These are phyloP conservation scores for Novakomyces olei DNA, from an alignment of 805 yeast genomes.

Conservation along the genomic window DNA sequence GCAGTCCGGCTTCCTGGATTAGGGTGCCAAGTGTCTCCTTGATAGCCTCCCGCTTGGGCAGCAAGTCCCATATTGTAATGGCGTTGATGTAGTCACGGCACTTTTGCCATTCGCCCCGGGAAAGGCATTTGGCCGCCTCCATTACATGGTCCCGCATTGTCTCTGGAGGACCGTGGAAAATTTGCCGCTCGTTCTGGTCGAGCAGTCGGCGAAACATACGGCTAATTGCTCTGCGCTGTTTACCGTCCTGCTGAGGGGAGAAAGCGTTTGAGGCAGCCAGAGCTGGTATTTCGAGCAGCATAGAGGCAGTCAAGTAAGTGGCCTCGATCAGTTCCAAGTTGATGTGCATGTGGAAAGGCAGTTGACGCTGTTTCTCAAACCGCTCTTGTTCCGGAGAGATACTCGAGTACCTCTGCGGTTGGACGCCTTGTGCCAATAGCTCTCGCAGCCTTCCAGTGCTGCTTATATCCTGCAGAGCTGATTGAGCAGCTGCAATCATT, in stretches of 20 bases:
- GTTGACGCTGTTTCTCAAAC: constrained; percentile 54
- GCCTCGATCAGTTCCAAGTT: constrained; percentile 86
- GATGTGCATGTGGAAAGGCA: constrained; percentile 97
- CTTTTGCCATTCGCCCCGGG: constrained; percentile 71
- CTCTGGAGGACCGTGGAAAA: constrained; percentile 94
- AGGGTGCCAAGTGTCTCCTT: constrained; percentile 52
- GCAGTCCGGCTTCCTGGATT: constrained; percentile 72
- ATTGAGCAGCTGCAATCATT: constrained; percentile 64
- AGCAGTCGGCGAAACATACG: constrained; percentile 79
- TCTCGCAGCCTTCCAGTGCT: constrained; percentile 73
- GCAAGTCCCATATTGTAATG: constrained; percentile 68
- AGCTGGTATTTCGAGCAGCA: constrained; percentile 78
- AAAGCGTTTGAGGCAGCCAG: constrained; percentile 46
- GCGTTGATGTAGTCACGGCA: constrained; percentile 50
- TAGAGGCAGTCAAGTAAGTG: constrained; percentile 72
- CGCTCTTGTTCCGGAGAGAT: constrained; percentile 20
- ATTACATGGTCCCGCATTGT: constrained; percentile 81
- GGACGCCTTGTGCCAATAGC: constrained; percentile 76
- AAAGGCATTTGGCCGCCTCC: constrained; percentile 75
- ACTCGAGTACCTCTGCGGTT: constrained; percentile 34
- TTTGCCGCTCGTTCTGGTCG: constrained; percentile 83
- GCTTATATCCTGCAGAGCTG: constrained; percentile 67
- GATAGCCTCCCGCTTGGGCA: constrained; percentile 45
- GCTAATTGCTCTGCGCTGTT: constrained; percentile 42
- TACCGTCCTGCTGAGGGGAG: constrained; percentile 20